phyloP scores from a whole-genome alignment of 768 basidiomycete genomes.

The Clitopilus passeckerianus region DNA sequence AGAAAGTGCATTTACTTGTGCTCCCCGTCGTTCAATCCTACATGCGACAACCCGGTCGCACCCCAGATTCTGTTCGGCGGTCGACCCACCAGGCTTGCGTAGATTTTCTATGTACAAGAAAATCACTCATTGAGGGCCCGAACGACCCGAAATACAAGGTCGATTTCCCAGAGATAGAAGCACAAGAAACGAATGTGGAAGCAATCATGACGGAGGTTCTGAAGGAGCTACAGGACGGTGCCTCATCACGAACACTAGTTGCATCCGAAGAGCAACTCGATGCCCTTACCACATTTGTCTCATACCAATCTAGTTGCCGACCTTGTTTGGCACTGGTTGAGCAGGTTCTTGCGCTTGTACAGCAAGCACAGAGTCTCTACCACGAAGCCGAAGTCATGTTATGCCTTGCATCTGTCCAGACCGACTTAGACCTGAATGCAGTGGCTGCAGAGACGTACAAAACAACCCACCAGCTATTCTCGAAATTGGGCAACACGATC shows the following conservation, averaged over 20 bases:
- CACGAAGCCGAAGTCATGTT: background rate
- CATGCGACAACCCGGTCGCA: slow-evolving; percentile 8
- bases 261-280: background rate
- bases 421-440: background rate
- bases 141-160: slow-evolving; percentile 7
- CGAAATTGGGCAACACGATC: background rate
- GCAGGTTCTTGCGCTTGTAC: background rate
- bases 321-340: background rate
- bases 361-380: background rate
- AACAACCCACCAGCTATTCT: background rate
- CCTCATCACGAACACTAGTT: background rate
- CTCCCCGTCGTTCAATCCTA: slow-evolving; percentile 16
- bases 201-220: background rate
- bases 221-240: background rate
- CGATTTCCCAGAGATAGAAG: background rate
- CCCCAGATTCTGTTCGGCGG: background rate
- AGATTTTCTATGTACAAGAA: slow-evolving; percentile 7
- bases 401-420: background rate
- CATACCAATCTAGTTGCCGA: background rate
- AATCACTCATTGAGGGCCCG: slow-evolving; percentile 1
- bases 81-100: slow-evolving; percentile 9
- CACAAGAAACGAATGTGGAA: background rate
- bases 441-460: background rate
- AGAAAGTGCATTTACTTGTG: background rate
- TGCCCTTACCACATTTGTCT: background rate